Evolutionary conservation across 305 asterid species (phyloP).

Genomic region (Salvia sclarea): DNA sequence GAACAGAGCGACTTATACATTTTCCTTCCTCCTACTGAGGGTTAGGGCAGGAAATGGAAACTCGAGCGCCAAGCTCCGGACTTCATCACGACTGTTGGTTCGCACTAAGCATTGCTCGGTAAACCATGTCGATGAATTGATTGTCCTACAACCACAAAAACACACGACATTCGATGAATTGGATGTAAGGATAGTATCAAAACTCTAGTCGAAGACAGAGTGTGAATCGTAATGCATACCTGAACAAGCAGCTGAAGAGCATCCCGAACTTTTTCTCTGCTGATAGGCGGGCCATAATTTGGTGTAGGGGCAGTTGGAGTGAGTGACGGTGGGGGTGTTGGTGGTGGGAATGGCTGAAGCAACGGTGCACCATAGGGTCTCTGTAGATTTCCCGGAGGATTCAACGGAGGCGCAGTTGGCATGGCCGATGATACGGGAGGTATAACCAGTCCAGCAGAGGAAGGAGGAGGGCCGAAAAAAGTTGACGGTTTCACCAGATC

Average conservation of each 20-base stretch:
- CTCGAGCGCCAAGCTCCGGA: constrained; percentile 4
- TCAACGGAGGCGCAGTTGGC: constrained; percentile 50
- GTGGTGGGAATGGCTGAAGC: constrained; percentile 97
- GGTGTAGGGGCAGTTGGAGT: constrained; percentile 60
- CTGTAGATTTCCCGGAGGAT: constrained; percentile 53
- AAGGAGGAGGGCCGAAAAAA: constrained; percentile 55
- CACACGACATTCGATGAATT: not conserved
- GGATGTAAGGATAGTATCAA: not conserved
- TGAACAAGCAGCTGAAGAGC: constrained; percentile 71
- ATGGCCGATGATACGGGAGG: constrained; percentile 57
- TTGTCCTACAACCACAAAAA: constrained; percentile 53
- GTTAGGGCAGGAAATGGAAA: constrained; percentile 18
- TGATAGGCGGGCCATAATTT: constrained; percentile 51
- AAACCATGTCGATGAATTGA: constrained; percentile 78
- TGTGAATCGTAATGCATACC: constrained; percentile 43
- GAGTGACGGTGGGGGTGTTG: constrained; percentile 88
- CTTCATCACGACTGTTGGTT: constrained; percentile 48
- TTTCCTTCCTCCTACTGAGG: constrained; percentile 25
- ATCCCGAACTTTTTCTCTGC: constrained; percentile 72
- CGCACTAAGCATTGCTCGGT: constrained; percentile 64
- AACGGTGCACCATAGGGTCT: constrained; percentile 74
- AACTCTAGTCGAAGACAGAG: no score
- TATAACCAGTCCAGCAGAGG: constrained; percentile 48
- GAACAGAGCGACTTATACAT: constrained; percentile 25
- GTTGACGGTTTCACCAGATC: constrained; percentile 74